Evolutionary conservation across 1,284 basidiomycete species (phyloP), one percentile per base, ranked within the genome.

Genomic region (Moesziomyces sp.): DNA sequence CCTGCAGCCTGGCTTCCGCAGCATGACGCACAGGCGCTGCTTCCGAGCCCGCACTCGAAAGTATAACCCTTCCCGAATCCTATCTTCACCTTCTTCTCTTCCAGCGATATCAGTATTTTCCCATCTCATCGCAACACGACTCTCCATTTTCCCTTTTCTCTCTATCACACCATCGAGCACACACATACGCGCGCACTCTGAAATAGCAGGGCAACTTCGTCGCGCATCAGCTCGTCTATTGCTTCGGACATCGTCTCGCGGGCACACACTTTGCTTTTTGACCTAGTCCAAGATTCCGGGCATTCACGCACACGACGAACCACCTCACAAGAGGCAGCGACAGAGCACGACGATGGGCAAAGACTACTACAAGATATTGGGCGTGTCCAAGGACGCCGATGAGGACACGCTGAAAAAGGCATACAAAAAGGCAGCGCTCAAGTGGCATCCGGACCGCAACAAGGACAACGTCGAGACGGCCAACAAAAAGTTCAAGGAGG

Each of bases 361-460:
- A 69, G 83, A 84, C 57, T 84, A 84, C 60, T 84, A 84, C 68
- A 78, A 82, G 42, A 75, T 84, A 23, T 64, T 84, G 30, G 82
- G 81, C 47, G 77, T 84, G 9, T 44, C 74, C 21, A 83, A 83
- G 53, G 62, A 72, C 28, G 82, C 79, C 6, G 69, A 74, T 24
- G 82, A 84, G 3, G 83, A 83, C 5, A 76, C 76, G 9, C 76
- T 84, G 40, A 84, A 84, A 65, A 83, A 81, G 59, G 78, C 74
- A 23, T 77, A 78, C 77, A 78, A 81, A 53, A 81, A 85, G 62
- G 76, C 79, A 34, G 93, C 93, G 45, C 86, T 96, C 82, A 93
- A 92, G 87, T 92, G 91, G 90, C 94, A 96, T 85, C 93, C 93
- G 43, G 94, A 97, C 85, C 89, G 95, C 50, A 97, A 96, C 85